Base-by-base conservation (phyloP, 2,329 filamentous ascomycete genomes). In the Beauveria sp. region DNA sequence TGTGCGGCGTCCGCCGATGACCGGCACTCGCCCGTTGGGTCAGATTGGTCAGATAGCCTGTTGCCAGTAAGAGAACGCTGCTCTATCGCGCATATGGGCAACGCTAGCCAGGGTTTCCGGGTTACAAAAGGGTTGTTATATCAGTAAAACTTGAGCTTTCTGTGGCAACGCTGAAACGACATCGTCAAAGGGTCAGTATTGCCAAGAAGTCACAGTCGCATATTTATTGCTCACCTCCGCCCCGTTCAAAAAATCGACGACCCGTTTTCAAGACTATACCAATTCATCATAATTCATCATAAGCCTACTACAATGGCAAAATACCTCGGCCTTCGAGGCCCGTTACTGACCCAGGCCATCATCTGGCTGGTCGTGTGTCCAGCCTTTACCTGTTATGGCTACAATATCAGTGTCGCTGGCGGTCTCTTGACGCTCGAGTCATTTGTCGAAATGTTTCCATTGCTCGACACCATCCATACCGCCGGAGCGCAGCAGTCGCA, bases 321-420 rank as follows among this genome's bases (percentile, higher is more conserved):
- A 20, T 71, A 69, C 62, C 69, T 77, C 43, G 75, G 75, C 59
- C 67, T 72, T 28, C 72, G 68, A 47, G 76, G 76, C 70, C 66
- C 70, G 46, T 63, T 70, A 56, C 67, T 78, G 53, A 69, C 67
- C 62, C 68, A 68, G 16, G 66, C 74, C 28, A 77, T 79, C 65
- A 70, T 77, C 58, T 72, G 71, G 16, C 70, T 78, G 52, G 73
- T 79, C 45, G 76, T 79, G 20, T 73, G 70, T 7, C 78, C 78
- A 5, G 69, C 76, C 14, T 78, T 75, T 62, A 75, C 79, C 62
- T 73, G 79, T 26, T 80, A 81, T 61, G 79, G 79, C 30, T 81
- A 82, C 67, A 87, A 90, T 73, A 85, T 88, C 72, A 84, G 87
- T 67, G 86, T 89, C 3, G 89, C 88, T 75, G 87, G 86, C 43